phyloP scores from a whole-genome alignment of 2,329 filamentous ascomycete genomes.

The Achaetomium macrosporum region DNA sequence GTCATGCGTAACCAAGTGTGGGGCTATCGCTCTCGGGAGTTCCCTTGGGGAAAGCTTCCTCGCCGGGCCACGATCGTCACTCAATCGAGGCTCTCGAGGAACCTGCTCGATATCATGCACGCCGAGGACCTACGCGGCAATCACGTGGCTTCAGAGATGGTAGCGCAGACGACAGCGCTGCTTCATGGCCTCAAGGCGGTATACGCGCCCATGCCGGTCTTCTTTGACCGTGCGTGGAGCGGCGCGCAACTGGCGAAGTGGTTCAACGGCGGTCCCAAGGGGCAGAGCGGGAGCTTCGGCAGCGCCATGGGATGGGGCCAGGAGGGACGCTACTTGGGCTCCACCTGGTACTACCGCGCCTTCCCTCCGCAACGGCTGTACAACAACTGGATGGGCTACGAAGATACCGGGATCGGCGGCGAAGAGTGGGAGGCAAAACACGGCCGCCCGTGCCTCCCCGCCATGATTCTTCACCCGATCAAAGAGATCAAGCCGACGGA shows the following conservation, averaged over 20 bases:
- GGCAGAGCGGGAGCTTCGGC: constrained; percentile 47
- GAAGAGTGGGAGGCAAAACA: constrained; percentile 49
- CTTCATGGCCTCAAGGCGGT: constrained; percentile 75
- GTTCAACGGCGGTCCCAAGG: constrained; percentile 55
- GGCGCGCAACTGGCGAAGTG: constrained; percentile 48
- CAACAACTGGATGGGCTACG: constrained; percentile 59
- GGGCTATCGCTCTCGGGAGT: constrained; percentile 52
- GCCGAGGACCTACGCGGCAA: constrained; percentile 67
- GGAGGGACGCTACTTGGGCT: constrained; percentile 52
- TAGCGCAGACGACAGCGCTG: constrained; percentile 64
- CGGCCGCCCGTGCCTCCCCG: constrained; percentile 53
- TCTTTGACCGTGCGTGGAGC: constrained; percentile 69
- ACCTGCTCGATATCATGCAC: constrained; percentile 70
- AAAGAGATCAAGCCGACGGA: constrained; percentile 51
- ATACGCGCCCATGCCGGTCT: constrained; percentile 72
- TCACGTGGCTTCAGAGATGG: constrained; percentile 77
- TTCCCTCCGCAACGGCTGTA: constrained; percentile 52
- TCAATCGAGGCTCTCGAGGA: constrained; percentile 66
- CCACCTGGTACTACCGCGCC: constrained; percentile 57
- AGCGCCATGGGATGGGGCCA: constrained; percentile 56
- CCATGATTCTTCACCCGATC: constrained; percentile 54
- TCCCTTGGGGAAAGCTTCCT: constrained; percentile 52
- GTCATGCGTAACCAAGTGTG: constrained; percentile 62
- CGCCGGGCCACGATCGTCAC: constrained; percentile 74
- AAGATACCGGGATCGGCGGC: constrained; percentile 50